Evolutionary conservation across 2,329 filamentous ascomycete species (phyloP).

Genomic region (Aspergillus awamori): DNA sequence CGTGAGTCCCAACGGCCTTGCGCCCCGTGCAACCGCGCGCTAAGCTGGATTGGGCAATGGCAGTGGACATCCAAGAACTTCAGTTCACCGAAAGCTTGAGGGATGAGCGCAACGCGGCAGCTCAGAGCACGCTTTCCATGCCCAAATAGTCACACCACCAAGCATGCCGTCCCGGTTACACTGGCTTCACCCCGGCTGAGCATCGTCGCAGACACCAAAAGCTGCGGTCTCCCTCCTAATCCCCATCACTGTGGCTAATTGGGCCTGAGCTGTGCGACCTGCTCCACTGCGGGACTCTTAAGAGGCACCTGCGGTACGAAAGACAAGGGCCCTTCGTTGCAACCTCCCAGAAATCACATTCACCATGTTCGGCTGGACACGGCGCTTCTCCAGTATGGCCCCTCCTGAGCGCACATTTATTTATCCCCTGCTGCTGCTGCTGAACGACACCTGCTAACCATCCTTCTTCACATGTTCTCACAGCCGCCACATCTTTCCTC

Average conservation of each 20-base stretch:
- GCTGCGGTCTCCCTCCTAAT: background rate
- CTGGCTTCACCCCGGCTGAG: background rate
- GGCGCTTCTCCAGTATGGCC: slow-evolving; percentile 34
- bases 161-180: background rate
- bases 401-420: background rate
- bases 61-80: background rate
- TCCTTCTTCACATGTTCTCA: background rate
- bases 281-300: slow-evolving; percentile 20
- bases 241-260: background rate
- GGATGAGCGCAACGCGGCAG: slow-evolving; percentile 30
- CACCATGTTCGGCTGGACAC: slow-evolving; percentile 36
- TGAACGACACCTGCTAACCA: slow-evolving; percentile 16
- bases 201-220: background rate
- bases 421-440: slow-evolving; percentile 2
- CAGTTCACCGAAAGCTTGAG: background rate
- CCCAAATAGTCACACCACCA: background rate
- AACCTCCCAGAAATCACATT: slow-evolving; percentile 13
- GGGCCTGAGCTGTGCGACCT: background rate
- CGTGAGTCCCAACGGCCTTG: slow-evolving; percentile 16
- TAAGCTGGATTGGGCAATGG: background rate
- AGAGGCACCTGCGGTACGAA: background rate
- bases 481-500: slow-evolving; percentile 30
- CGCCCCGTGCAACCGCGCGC: background rate
- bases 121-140: slow-evolving; percentile 18
- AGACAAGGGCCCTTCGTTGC: slow-evolving; percentile 6